A percentile compares a stretch with the other conserved stretches of the same genome.
phyloP scores from a whole-genome alignment of 257 asterid species.

The Primulina eburnea region DNA sequence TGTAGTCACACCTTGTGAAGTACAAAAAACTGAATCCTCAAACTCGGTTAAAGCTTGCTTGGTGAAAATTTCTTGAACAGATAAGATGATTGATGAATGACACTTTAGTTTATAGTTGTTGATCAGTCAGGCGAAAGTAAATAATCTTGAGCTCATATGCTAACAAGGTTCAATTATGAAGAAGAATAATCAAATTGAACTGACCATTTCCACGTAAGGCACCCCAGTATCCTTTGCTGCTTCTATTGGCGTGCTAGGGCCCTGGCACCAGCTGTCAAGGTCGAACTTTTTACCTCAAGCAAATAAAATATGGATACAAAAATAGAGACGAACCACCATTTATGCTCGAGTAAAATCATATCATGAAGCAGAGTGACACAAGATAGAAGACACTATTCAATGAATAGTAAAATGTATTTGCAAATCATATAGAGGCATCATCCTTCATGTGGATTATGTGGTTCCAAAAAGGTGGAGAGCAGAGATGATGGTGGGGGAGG shows the following conservation, averaged over 20 bases:
- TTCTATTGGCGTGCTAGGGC: constrained; percentile 70
- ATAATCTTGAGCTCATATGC: constrained; percentile 18
- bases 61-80: not conserved
- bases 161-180: constrained; percentile 3
- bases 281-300: constrained; percentile 64
- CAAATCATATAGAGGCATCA: constrained; percentile 19
- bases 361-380: constrained; percentile 3
- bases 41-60: not conserved
- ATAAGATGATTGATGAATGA: not conserved
- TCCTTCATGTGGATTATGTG: constrained; percentile 62
- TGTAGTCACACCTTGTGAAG: not conserved
- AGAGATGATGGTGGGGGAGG: constrained; percentile 66
- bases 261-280: constrained; percentile 78
- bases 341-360: constrained; percentile 7
- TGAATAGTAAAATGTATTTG: not conserved
- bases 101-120: not conserved
- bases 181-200: constrained; percentile 31
- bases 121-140: not conserved
- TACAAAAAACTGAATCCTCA: not conserved
- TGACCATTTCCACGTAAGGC: constrained; percentile 63
- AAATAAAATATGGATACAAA: constrained; percentile 26
- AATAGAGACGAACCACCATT: constrained; percentile 19
- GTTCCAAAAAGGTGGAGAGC: constrained; percentile 50
- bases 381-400: not conserved
- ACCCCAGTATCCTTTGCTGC: constrained; percentile 77